Conservation (phyloP, 2,329 filamentous ascomycete genomes). For the Verticillium alfalfae region DNA sequence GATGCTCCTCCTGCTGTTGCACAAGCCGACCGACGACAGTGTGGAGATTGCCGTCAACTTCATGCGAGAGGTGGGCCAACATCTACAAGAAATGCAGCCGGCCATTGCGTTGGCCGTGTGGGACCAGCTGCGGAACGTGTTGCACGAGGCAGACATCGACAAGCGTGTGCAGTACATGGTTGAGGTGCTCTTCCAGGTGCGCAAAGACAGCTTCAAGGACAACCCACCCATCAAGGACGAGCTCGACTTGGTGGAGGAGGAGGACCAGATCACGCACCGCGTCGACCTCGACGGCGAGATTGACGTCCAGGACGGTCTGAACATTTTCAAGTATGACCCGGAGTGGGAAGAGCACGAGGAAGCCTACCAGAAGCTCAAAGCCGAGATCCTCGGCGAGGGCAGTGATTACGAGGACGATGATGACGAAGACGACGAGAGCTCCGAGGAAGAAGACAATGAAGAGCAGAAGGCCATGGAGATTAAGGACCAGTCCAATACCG, state of each 20-base stretch:
- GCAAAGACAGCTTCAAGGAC: slow-evolving; percentile 95
- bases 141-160: slow-evolving; percentile 95
- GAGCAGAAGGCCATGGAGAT: slow-evolving; percentile 86
- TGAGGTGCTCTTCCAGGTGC: slow-evolving; percentile 92
- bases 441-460: slow-evolving; percentile 66
- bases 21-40: slow-evolving; percentile 95
- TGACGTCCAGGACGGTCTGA: slow-evolving; percentile 79
- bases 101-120: slow-evolving; percentile 86
- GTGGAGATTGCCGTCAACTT: slow-evolving; percentile 96
- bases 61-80: slow-evolving; percentile 87
- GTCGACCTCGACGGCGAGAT: slow-evolving; percentile 78
- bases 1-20: slow-evolving; percentile 82
- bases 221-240: slow-evolving; percentile 88
- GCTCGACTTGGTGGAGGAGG: slow-evolving; percentile 91
- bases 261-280: slow-evolving; percentile 93
- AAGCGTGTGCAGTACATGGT: slow-evolving; percentile 99
- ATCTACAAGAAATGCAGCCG: slow-evolving; percentile 90
- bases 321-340: slow-evolving; percentile 91
- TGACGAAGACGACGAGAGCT: slow-evolving; percentile 62
- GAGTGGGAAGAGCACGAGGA: slow-evolving; percentile 89
- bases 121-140: slow-evolving; percentile 89
- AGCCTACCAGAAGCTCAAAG: slow-evolving; percentile 83
- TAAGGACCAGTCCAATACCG: slow-evolving; percentile 95
- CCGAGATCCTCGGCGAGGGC: slow-evolving; percentile 90
- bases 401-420: slow-evolving; percentile 74